Base-by-base conservation (phyloP, 1,284 basidiomycete genomes). In the Fomitopsis betulina region DNA sequence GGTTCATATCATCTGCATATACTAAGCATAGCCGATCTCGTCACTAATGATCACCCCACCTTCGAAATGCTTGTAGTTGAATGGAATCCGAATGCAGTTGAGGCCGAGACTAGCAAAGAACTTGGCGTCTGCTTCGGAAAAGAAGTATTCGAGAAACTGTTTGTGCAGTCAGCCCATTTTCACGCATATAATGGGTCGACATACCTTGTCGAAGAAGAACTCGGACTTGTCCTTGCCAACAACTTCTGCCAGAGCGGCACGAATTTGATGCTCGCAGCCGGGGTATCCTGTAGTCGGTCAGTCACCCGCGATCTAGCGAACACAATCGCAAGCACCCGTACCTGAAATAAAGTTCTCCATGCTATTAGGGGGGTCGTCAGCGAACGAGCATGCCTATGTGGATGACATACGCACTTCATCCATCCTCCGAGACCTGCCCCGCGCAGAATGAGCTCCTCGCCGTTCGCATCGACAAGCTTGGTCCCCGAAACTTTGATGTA, bases 121-220 rank as follows among this genome's bases (percentile, higher is more conserved):
- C 55, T 75, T 73, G 35, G 86, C 87, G 68, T 91, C 89, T n/a
- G 78, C 75, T 33, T 85, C 85, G 37, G 76, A 76, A 72, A 90
- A 91, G 74, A 91, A 90, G 71, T 89, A 80, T 64, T 89, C 83
- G 19, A 90, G 74, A 71, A 88, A 88, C 86, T 89, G 59, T 56
- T 21, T n/a, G 30, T 3, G 9, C 42, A 40, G 43, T 57, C 37
- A 49, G 32, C 8, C 2, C 4, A 27, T 25, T 17, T 1, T 13
- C 1, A 37, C 13, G 23, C 15, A 0, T 10, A 33, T 4, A n/a
- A 2, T 15, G 15, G 32, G 3, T 15, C 32, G 3, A 68, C 72
- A 27, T 61, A 85, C 86, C 75, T 84, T 87, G 73, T 91, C 86
- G 65, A 91, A 93, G 76, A 91, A 92, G 73, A 84, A 87, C 30